Percentiles rank a stretch among this genome's conserved stretches.
phyloP scores from a whole-genome alignment of 257 asterid genomes.

The Misopates orontium region DNA sequence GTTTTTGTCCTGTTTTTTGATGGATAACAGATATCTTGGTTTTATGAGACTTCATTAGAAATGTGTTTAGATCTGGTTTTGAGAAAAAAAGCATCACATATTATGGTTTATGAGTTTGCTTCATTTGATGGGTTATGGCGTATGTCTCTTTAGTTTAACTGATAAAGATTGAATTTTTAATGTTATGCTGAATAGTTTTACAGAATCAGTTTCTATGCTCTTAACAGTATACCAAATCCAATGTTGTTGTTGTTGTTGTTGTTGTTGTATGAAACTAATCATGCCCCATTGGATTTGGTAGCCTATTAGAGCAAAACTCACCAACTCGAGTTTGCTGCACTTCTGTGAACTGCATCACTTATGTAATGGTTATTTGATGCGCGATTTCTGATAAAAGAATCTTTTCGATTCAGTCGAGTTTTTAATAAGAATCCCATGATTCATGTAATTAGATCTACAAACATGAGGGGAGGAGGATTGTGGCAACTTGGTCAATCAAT shows the following conservation, averaged over 20 bases:
- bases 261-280: no score
- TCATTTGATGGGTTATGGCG: constrained; percentile 14
- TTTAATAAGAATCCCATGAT: neutral
- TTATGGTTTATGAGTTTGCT: constrained; percentile 6
- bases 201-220: constrained; percentile 25
- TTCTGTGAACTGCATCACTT: neutral
- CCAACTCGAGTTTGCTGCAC: constrained; percentile 1
- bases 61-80: constrained; percentile 33
- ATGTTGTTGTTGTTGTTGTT: no score
- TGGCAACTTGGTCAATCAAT: constrained; percentile 98
- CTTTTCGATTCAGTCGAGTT: neutral
- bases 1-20: constrained; percentile 16
- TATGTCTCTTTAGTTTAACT: neutral
- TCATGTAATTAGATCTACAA: constrained; percentile 32
- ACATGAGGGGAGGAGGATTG: constrained; percentile 92
- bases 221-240: constrained; percentile 9
- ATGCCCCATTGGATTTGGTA: no score
- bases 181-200: constrained; percentile 19
- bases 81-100: neutral
- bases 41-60: constrained; percentile 17
- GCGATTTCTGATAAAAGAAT: no score
- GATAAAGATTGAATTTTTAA: constrained; percentile 31
- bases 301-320: no score
- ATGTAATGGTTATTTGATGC: no score
- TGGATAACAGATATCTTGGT: constrained; percentile 30